Evolutionary conservation across 768 basidiomycete species (phyloP).

Genomic region (Coprinellus micaceus): DNA sequence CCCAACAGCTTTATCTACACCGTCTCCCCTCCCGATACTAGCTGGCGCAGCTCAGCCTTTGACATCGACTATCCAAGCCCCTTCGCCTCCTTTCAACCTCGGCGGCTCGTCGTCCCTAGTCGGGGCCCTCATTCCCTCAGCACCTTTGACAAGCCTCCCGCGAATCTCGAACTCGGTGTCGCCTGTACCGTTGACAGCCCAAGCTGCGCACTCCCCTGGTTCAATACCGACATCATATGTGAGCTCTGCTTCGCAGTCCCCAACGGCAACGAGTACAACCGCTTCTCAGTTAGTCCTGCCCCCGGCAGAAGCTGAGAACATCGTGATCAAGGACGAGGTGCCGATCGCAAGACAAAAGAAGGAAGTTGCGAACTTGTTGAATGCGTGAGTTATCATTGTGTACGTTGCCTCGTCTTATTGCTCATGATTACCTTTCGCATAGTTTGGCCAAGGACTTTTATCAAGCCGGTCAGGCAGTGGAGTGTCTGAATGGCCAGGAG

Average conservation of each 20-base stretch:
- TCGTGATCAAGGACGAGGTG: conserved; percentile 3
- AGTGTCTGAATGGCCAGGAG: not conserved
- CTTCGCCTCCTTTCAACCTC: conserved; percentile 35
- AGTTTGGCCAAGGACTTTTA: conserved; percentile 4
- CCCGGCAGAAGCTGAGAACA: conserved; percentile 3
- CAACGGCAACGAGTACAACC: not conserved
- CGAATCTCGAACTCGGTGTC: conserved; percentile 1
- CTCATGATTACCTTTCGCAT: not conserved
- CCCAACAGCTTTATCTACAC: conserved; percentile 31
- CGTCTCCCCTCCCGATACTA: conserved; percentile 34
- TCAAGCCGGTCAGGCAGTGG: not conserved
- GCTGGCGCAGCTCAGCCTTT: conserved; percentile 27
- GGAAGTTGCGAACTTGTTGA: not conserved
- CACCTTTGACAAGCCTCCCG: conserved; percentile 6
- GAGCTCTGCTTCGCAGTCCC: conserved; percentile 3
- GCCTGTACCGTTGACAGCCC: not conserved
- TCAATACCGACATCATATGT: conserved; percentile 1
- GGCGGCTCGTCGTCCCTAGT: conserved; percentile 38
- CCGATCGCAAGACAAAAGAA: conserved; percentile 6
- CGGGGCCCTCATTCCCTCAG: conserved; percentile 39
- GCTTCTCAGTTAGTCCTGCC: not conserved
- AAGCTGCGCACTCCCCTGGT: not conserved
- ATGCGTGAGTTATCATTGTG: not conserved
- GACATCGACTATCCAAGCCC: conserved; percentile 28
- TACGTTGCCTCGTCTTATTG: not conserved